These are phyloP conservation scores for Linnemannia zychae DNA, from an alignment of 192 early-diverging fungal species.

Conservation along the genomic window DNA sequence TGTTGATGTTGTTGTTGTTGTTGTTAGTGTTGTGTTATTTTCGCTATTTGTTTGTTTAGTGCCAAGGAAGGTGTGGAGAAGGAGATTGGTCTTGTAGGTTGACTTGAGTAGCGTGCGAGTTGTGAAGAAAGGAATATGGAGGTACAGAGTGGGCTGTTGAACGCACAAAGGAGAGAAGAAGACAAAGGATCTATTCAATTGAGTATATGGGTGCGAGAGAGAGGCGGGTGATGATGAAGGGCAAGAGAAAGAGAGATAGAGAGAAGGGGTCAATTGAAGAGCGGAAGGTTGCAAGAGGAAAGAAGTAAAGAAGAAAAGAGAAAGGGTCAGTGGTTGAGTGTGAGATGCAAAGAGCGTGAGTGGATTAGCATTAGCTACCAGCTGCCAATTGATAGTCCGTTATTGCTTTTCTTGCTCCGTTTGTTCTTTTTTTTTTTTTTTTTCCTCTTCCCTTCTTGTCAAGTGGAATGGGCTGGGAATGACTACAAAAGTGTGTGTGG, in stretches of 20 bases:
- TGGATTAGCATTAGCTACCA: too few species aligned
- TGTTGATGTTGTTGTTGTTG: not conserved
- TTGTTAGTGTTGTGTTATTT: constrained; percentile 4
- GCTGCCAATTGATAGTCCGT: not conserved
- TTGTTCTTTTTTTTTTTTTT: not conserved
- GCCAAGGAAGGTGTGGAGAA: not conserved
- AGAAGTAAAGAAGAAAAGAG: not conserved
- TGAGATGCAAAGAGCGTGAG: too few species aligned
- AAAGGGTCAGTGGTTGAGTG: too few species aligned
- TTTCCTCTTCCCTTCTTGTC: not conserved
- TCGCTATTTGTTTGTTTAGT: not conserved
- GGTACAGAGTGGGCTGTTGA: too few species aligned
- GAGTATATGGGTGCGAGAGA: not conserved
- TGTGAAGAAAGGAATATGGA: not conserved
- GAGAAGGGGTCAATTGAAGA: not conserved
- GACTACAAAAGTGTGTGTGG: not conserved
- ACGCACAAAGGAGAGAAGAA: not conserved
- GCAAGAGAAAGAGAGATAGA: not conserved
- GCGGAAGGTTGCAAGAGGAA: not conserved
- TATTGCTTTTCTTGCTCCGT: not conserved
- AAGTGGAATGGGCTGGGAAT: not conserved
- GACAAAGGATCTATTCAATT: not conserved
- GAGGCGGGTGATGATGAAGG: not conserved
- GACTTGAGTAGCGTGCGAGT: not conserved
- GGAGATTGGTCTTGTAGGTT: not conserved